phyloP scores from a whole-genome alignment of 306 rosid species.

The Quercus glauca region DNA sequence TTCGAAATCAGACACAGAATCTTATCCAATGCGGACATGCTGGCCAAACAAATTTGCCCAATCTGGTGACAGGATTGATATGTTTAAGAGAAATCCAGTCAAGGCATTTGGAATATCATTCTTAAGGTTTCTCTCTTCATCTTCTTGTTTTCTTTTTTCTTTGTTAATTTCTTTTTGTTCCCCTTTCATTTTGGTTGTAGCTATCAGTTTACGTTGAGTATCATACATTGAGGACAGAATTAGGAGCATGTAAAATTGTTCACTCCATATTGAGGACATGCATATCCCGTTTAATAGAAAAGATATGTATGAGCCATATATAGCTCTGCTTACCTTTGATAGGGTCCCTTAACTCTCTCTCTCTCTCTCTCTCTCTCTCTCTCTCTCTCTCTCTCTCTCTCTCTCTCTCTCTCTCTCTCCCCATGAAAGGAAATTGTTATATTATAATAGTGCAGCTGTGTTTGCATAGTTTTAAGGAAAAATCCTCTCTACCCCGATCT shows the following conservation, averaged over 20 bases:
- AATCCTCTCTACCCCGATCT: too few species aligned
- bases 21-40: constrained; percentile 20
- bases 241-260: constrained; percentile 54
- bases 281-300: constrained; percentile 9
- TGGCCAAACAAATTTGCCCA: constrained; percentile 33
- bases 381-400: not conserved
- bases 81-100: constrained; percentile 18
- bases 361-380: not conserved
- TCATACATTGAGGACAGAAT: constrained; percentile 14
- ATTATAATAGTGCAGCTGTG: too few species aligned
- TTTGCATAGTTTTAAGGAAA: too few species aligned
- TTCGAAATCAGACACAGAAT: constrained; percentile 22
- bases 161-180: constrained; percentile 20
- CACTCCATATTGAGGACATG: constrained; percentile 28
- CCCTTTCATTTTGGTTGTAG: constrained; percentile 40
- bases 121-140: constrained; percentile 15
- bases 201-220: constrained; percentile 28
- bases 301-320: not conserved
- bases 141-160: not conserved
- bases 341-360: not conserved
- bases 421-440: too few species aligned
- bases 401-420: not conserved
- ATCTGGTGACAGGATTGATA: constrained; percentile 36
- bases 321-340: not conserved
- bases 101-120: constrained; percentile 30